Evolutionary conservation across 1,284 basidiomycete species (phyloP).

Genomic region (Chalciporus sp.): DNA sequence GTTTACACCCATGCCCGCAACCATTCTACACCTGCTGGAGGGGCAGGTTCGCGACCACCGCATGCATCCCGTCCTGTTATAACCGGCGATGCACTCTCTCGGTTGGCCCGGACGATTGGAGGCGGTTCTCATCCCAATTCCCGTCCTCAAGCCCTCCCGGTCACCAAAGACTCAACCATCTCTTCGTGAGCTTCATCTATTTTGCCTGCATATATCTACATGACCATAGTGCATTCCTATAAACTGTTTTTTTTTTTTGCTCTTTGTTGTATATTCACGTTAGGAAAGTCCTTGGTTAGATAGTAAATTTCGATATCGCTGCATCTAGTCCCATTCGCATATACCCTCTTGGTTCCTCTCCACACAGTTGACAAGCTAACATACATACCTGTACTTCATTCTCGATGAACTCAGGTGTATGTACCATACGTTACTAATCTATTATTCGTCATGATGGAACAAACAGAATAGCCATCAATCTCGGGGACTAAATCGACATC

Average conservation of each 20-base stretch:
- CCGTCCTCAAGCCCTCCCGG: constrained; percentile 30
- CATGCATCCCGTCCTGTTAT: constrained; percentile 64
- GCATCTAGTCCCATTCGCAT: constrained; percentile 14
- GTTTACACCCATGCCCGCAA: constrained; percentile 51
- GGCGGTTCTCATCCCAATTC: constrained; percentile 25
- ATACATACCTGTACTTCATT: constrained; percentile 27
- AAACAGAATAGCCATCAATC: background rate
- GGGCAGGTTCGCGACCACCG: constrained; percentile 39
- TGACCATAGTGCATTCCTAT: constrained; percentile 7
- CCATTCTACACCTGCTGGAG: constrained; percentile 57
- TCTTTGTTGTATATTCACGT: constrained; percentile 14
- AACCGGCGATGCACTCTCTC: constrained; percentile 66
- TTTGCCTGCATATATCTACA: constrained; percentile 11
- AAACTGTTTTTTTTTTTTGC: constrained; percentile 4
- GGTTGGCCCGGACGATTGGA: constrained; percentile 61
- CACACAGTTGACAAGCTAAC: constrained; percentile 10
- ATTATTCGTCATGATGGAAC: constrained; percentile 12
- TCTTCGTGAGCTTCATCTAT: constrained; percentile 19
- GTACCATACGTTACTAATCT: constrained; percentile 23
- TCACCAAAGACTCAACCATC: constrained; percentile 31
- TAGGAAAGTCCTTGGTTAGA: constrained; percentile 20
- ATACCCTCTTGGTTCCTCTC: constrained; percentile 29
- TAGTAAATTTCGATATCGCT: constrained; percentile 17
- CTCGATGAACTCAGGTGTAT: constrained; percentile 15
- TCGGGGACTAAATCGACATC: background rate